Evolutionary conservation across 257 asterid species (phyloP).

Genomic region (Verbascum thapsus): DNA sequence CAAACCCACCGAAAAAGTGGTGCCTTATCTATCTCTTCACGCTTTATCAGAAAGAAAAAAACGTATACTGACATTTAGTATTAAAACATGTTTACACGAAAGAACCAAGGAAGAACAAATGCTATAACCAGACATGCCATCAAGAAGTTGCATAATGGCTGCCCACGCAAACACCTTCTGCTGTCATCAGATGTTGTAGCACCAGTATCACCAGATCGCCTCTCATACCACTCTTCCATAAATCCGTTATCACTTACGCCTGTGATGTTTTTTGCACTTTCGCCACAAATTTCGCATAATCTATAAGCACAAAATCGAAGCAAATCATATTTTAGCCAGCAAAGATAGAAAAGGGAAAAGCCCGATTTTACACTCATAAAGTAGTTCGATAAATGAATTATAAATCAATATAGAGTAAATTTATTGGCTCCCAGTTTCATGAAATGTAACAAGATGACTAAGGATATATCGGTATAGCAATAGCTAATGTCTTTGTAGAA

Average conservation of each 20-base stretch:
- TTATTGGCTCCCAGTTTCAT: too few relatives aligned
- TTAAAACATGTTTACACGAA: conserved; percentile 48
- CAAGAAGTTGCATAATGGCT: conserved; percentile 55
- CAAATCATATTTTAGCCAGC: neutral
- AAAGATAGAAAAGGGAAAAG: too few relatives aligned
- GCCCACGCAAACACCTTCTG: conserved; percentile 45
- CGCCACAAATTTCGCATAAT: conserved; percentile 57
- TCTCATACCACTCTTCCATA: conserved; percentile 57
- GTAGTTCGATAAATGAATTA: too few relatives aligned
- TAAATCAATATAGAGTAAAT: too few relatives aligned
- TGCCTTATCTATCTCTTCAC: too few relatives aligned
- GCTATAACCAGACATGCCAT: conserved; percentile 56
- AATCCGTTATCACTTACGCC: conserved; percentile 40
- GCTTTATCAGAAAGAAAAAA: too few relatives aligned
- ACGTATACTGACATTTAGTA: too few relatives aligned
- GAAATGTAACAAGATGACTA: too few relatives aligned
- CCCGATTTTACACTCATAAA: too few relatives aligned
- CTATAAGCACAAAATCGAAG: conserved; percentile 31
- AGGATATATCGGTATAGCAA: too few relatives aligned
- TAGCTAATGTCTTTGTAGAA: too few relatives aligned
- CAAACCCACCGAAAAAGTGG: too few relatives aligned
- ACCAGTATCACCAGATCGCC: conserved; percentile 11
- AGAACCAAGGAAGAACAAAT: conserved; percentile 56
- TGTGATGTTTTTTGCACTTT: conserved; percentile 40
- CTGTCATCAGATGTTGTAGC: conserved; percentile 26